Conservation (phyloP, 306 rosid species). For the Cucurbita maxima region DNA sequence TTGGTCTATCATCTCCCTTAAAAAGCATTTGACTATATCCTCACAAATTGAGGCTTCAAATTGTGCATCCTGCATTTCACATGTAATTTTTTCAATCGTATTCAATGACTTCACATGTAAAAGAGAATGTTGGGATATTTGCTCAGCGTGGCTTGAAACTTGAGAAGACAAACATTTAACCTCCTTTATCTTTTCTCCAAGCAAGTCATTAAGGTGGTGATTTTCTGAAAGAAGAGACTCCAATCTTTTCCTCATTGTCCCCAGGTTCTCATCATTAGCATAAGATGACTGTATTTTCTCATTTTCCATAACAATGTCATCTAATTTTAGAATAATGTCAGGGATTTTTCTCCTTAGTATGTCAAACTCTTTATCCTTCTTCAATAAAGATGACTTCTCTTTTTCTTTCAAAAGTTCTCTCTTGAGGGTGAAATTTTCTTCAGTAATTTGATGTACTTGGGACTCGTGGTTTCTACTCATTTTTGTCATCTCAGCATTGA, state of each 20-base stretch:
- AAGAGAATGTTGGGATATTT: slow-evolving; percentile 29
- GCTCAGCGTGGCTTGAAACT: slow-evolving; percentile 37
- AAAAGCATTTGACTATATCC: slow-evolving; percentile 37
- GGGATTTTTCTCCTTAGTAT: slow-evolving; percentile 51
- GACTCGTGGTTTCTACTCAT: slow-evolving; percentile 79
- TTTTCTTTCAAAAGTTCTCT: slow-evolving; percentile 37
- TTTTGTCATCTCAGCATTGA: slow-evolving; percentile 39
- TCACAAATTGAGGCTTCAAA: slow-evolving; percentile 35
- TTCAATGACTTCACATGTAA: slow-evolving; percentile 25
- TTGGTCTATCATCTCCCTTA: slow-evolving; percentile 30
- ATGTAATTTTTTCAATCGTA: slow-evolving; percentile 29
- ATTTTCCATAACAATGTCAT: slow-evolving; percentile 40
- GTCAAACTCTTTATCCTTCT: slow-evolving; percentile 70
- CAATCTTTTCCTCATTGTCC: slow-evolving; percentile 45
- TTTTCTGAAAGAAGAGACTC: slow-evolving; percentile 45
- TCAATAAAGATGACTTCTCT: slow-evolving; percentile 31
- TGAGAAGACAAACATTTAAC: slow-evolving; percentile 32
- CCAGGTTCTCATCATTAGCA: slow-evolving; percentile 31
- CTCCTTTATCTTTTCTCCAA: slow-evolving; percentile 40
- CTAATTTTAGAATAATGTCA: slow-evolving; percentile 45
- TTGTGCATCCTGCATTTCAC: slow-evolving; percentile 32
- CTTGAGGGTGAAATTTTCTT: slow-evolving; percentile 40
- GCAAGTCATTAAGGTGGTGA: slow-evolving; percentile 37
- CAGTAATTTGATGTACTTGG: slow-evolving; percentile 47
- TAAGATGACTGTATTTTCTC: slow-evolving; percentile 26